Evolutionary conservation across 2,329 filamentous ascomycete genomes (phyloP).

Genomic region (Zarea fungicola): DNA sequence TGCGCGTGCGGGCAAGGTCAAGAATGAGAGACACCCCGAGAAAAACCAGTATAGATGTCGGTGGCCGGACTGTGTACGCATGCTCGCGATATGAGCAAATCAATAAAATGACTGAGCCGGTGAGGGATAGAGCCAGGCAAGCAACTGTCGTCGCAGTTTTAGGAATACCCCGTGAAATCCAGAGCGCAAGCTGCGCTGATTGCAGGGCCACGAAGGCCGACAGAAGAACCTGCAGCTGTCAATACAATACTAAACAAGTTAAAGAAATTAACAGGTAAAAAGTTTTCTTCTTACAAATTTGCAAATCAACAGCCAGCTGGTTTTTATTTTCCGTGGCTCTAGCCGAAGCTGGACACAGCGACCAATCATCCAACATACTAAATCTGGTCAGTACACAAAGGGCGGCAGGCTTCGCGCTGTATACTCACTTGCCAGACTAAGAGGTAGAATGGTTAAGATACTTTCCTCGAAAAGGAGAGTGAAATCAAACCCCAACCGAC

Average conservation of each 20-base stretch:
- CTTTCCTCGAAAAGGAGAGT: conserved; percentile 24
- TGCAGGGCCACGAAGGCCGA: conserved; percentile 1
- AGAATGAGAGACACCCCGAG: conserved; percentile 26
- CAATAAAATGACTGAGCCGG: conserved; percentile 14
- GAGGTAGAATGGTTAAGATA: conserved; percentile 19
- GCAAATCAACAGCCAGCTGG: not conserved
- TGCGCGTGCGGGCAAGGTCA: conserved; percentile 26
- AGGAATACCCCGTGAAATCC: conserved; percentile 9
- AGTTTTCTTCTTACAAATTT: not conserved
- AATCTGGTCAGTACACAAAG: not conserved
- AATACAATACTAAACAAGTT: not conserved
- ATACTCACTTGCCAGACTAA: conserved; percentile 16
- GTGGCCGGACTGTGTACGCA: conserved; percentile 25
- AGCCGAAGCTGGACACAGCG: not conserved
- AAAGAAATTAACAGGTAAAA: too few species aligned
- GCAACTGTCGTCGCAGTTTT: conserved; percentile 13
- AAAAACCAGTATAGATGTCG: conserved; percentile 25
- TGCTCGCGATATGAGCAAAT: conserved; percentile 28
- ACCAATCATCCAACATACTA: not conserved
- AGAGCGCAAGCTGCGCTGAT: conserved; percentile 16
- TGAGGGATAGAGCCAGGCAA: conserved; percentile 12
- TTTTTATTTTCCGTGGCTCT: not conserved
- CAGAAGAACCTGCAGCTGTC: not conserved
- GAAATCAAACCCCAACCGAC: conserved; percentile 17
- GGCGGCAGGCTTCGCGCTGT: not conserved